These are phyloP conservation scores for Colletotrichum spaethianum DNA, from an alignment of 2,329 filamentous ascomycete genomes.

Conservation along the genomic window DNA sequence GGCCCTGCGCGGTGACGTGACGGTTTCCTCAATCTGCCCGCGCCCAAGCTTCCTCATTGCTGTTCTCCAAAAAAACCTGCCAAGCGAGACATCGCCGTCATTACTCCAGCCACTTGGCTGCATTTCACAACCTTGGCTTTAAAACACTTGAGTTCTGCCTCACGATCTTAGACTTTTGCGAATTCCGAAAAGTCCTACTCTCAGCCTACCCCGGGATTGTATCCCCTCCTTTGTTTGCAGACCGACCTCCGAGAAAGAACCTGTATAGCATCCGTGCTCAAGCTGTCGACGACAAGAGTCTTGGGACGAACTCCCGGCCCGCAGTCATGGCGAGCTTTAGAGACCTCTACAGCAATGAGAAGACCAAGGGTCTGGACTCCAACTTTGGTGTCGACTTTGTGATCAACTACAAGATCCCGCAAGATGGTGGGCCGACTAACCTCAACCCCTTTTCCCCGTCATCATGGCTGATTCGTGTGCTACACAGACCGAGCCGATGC, in stretches of 20 bases:
- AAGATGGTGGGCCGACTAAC: slow-evolving; percentile 67
- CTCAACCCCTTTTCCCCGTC: slow-evolving; percentile 2
- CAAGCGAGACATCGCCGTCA: slow-evolving; percentile 40
- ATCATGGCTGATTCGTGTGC: background rate
- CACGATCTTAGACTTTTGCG: background rate
- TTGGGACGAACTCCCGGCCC: slow-evolving; percentile 31
- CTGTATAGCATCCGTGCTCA: slow-evolving; percentile 27
- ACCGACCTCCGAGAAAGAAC: background rate
- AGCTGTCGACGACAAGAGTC: slow-evolving; percentile 19
- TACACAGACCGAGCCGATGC: slow-evolving; percentile 76
- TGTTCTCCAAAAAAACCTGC: slow-evolving; percentile 34
- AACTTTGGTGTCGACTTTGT: slow-evolving; percentile 84
- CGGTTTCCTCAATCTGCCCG: slow-evolving; percentile 11
- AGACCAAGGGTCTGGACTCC: slow-evolving; percentile 38
- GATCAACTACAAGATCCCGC: slow-evolving; percentile 81
- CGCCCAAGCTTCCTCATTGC: slow-evolving; percentile 30
- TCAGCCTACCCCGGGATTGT: slow-evolving; percentile 18
- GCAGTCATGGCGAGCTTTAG: slow-evolving; percentile 39
- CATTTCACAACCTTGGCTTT: slow-evolving; percentile 3
- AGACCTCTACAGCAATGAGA: slow-evolving; percentile 38
- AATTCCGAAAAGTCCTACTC: background rate
- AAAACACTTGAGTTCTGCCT: background rate
- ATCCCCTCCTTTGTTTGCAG: slow-evolving; percentile 1
- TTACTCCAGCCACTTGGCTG: slow-evolving; percentile 37
- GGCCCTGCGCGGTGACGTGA: slow-evolving; percentile 41